Conservation (phyloP, 805 yeast species). For the Wickerhamiella kurtzmanii region DNA sequence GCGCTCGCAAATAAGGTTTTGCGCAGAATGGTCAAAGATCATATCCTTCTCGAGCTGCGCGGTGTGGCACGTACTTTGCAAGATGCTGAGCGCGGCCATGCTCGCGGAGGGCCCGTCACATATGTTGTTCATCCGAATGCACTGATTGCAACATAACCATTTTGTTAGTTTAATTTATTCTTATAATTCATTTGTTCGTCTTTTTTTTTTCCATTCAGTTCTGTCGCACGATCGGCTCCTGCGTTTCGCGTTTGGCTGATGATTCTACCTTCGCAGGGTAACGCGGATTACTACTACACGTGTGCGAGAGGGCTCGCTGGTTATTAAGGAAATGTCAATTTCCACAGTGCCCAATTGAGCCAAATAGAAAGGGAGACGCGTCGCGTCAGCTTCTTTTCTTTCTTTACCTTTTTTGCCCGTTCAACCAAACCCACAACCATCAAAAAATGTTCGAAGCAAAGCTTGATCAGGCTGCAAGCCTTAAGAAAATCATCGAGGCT, state of each 20-base stretch:
- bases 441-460: constrained; percentile 84
- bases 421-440: neutral
- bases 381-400: neutral
- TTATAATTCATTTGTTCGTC: neutral
- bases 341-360: too few relatives aligned
- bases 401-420: neutral
- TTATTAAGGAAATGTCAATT: too few relatives aligned
- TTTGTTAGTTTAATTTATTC: neutral
- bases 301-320: too few relatives aligned
- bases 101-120: constrained; percentile 14
- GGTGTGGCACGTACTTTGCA: constrained; percentile 30
- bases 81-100: constrained; percentile 19
- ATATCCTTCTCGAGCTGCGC: constrained; percentile 59
- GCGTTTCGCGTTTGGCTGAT: too few relatives aligned
- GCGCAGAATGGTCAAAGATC: constrained; percentile 69
- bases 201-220: neutral
- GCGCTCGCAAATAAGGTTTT: constrained; percentile 66
- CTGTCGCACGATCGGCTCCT: neutral
- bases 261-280: too few relatives aligned
- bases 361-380: too few relatives aligned
- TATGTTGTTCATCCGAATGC: constrained; percentile 27
- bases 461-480: constrained; percentile 80
- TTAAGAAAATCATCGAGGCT: constrained; percentile 87
- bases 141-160: neutral
- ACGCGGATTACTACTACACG: too few relatives aligned